A percentile compares a stretch with the other conserved stretches of the same genome.
Conservation (phyloP, 768 basidiomycete species). For the Podaxis carcinomalis region DNA sequence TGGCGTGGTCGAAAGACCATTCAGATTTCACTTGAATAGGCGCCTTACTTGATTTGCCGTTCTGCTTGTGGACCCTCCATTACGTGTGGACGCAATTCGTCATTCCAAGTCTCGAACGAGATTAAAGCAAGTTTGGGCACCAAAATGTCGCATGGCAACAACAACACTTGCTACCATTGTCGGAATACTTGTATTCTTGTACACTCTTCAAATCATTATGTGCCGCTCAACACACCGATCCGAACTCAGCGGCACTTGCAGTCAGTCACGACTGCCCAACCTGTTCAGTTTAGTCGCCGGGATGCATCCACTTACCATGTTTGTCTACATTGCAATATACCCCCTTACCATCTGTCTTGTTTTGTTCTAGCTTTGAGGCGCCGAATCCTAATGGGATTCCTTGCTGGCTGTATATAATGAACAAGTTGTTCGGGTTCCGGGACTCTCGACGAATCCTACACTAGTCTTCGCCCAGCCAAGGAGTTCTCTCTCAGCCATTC, state of each 20-base stretch:
- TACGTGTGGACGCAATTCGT: too few relatives aligned
- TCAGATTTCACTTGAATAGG: neutral
- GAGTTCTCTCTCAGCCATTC: neutral
- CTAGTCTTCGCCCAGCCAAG: neutral
- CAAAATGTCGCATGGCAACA: too few relatives aligned
- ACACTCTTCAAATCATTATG: too few relatives aligned
- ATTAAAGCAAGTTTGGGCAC: too few relatives aligned
- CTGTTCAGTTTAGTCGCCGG: neutral
- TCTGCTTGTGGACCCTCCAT: neutral
- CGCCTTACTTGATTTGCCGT: neutral
- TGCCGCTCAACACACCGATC: neutral
- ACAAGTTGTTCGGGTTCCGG: neutral
- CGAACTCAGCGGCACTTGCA: neutral
- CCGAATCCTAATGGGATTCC: neutral
- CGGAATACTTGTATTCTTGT: too few relatives aligned
- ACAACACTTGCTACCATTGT: too few relatives aligned
- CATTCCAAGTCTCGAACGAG: too few relatives aligned
- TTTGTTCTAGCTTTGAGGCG: neutral
- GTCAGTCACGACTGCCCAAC: neutral
- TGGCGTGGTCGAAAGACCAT: neutral
- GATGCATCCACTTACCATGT: neutral
- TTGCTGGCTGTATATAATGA: neutral
- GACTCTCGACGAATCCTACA: neutral
- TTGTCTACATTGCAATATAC: neutral
- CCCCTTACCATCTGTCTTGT: neutral